Percentiles rank a stretch among this genome's conserved stretches.
Conservation (phyloP, 2,329 filamentous ascomycete genomes). For the Neonectria punicea region DNA sequence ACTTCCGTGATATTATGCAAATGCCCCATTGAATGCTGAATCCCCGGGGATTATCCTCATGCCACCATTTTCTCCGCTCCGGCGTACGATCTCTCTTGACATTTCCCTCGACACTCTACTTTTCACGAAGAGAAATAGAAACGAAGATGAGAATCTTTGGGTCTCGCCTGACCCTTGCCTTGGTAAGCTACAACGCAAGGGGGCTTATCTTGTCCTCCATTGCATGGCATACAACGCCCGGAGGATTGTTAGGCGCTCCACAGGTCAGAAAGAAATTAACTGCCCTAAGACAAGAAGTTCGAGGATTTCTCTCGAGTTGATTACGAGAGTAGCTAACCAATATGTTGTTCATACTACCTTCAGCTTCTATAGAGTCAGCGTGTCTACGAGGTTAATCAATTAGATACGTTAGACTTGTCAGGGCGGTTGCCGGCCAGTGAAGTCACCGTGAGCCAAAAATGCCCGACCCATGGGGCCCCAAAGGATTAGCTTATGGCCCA, state of each 20-base stretch:
- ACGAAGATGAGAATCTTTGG: not conserved
- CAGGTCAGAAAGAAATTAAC: not conserved
- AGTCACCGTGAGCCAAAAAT: too few relatives aligned
- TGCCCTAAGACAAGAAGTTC: constrained; percentile 10
- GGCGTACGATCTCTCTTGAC: not conserved
- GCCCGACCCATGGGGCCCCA: too few relatives aligned
- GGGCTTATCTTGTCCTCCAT: not conserved
- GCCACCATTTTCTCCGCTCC: constrained; percentile 2
- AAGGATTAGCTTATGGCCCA: too few relatives aligned
- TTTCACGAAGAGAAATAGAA: not conserved
- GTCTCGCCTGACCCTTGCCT: constrained; percentile 14
- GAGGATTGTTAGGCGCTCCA: not conserved
- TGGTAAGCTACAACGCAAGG: not conserved
- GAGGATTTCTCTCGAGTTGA: not conserved
- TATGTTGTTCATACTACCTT: not conserved
- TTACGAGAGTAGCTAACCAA: constrained; percentile 7
- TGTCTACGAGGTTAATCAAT: too few relatives aligned
- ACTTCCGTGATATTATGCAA: not conserved
- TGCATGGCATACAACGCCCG: too few relatives aligned
- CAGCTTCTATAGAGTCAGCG: not conserved
- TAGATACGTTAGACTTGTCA: too few relatives aligned
- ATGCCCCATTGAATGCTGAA: not conserved
- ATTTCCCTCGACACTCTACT: not conserved
- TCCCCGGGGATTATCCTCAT: not conserved
- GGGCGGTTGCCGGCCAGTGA: too few relatives aligned